Conservation (phyloP, 306 rosid species). For the Cucurbita maxima region DNA sequence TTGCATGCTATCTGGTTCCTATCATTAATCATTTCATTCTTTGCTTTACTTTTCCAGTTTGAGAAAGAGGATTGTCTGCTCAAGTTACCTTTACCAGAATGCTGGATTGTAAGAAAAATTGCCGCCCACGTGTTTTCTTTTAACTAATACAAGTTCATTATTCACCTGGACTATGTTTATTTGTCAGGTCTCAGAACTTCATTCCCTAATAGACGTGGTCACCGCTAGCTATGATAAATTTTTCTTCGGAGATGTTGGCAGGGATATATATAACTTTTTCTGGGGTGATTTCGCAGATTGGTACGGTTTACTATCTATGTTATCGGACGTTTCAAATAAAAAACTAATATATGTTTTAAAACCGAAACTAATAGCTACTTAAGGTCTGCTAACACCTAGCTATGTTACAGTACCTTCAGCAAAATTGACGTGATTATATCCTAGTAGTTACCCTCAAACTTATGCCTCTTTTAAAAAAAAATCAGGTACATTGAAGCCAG, state of each 20-base stretch:
- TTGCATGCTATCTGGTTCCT: background rate
- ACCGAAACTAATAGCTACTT: background rate
- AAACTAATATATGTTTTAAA: background rate
- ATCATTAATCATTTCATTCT: background rate
- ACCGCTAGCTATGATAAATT: slow-evolving; percentile 73
- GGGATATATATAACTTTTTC: slow-evolving; percentile 81
- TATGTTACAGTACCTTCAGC: background rate
- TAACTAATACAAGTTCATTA: background rate
- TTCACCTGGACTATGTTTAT: slow-evolving; percentile 1
- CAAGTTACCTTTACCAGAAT: slow-evolving; percentile 70
- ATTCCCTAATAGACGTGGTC: slow-evolving; percentile 56
- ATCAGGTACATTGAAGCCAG: slow-evolving; percentile 91
- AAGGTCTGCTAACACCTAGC: background rate
- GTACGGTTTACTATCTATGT: slow-evolving; percentile 23
- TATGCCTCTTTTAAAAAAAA: background rate
- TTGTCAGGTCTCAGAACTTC: slow-evolving; percentile 79
- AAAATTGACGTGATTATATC: background rate
- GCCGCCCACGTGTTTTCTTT: slow-evolving; percentile 1
- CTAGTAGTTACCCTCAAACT: background rate
- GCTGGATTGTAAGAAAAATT: slow-evolving; percentile 73
- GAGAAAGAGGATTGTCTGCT: slow-evolving; percentile 42
- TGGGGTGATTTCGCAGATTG: slow-evolving; percentile 99
- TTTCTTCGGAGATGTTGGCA: slow-evolving; percentile 87
- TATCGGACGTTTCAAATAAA: background rate
- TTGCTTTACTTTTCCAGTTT: slow-evolving; percentile 29